phyloP scores from a whole-genome alignment of 1,284 basidiomycete genomes.

The Coniferiporia sulphurascens region DNA sequence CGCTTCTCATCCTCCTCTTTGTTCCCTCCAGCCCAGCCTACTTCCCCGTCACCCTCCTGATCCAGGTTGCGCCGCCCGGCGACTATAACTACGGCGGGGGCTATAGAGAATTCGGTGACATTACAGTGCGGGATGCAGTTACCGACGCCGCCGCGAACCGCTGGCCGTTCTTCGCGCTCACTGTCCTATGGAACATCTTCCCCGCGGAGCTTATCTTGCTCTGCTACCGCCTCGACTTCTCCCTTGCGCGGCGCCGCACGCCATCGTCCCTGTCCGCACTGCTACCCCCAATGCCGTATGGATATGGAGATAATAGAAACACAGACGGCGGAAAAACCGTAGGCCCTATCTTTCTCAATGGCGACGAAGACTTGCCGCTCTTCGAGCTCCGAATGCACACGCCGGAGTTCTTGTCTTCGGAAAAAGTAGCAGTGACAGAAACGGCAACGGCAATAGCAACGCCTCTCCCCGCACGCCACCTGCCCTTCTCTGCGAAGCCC shows the following conservation, averaged over 20 bases:
- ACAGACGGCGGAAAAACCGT: not conserved
- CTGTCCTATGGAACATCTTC: constrained; percentile 16
- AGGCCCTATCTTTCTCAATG: not conserved
- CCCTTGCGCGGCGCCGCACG: not conserved
- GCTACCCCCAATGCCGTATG: not conserved
- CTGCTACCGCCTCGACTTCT: constrained; percentile 14
- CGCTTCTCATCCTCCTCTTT: constrained; percentile 7
- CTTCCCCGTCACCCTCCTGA: not conserved
- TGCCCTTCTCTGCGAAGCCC: not conserved
- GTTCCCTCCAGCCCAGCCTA: not conserved
- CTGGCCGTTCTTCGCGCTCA: constrained; percentile 14
- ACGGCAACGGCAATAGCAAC: not conserved
- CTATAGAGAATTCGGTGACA: no score
- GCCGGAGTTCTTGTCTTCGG: not conserved
- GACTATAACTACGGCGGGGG: not conserved
- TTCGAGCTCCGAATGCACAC: not conserved
- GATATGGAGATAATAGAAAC: not conserved
- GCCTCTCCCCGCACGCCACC: not conserved
- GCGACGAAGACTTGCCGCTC: not conserved
- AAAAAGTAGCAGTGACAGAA: not conserved
- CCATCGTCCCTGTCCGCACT: not conserved
- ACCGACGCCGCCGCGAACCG: not conserved
- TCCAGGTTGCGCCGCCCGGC: not conserved
- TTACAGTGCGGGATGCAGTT: not conserved
- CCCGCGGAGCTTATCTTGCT: constrained; percentile 13